phyloP scores from a whole-genome alignment of 805 yeast species.

The Wickerhamomyces ciferrii region DNA sequence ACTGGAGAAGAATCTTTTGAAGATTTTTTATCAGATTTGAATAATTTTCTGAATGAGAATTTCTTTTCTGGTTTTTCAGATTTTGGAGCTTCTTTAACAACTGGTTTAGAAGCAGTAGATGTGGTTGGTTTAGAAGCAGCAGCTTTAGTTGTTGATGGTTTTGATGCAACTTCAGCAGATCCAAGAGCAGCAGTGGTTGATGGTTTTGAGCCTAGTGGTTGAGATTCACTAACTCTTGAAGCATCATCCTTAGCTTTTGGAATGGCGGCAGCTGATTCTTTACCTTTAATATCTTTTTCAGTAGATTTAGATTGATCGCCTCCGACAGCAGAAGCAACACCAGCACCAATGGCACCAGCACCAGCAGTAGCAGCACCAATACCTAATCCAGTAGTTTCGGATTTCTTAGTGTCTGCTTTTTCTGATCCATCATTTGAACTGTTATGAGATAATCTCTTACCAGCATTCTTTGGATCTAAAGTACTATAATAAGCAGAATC shows the following conservation, averaged over 20 bases:
- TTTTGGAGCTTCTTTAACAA: neutral
- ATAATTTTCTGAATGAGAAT: neutral
- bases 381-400: neutral
- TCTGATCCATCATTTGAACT: neutral
- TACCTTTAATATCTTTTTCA: neutral
- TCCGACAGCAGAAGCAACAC: neutral
- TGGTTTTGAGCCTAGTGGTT: neutral
- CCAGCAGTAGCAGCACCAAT: neutral
- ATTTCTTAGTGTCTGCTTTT: neutral
- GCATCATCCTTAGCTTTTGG: neutral
- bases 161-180: neutral
- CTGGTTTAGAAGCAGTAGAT: neutral
- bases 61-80: neutral
- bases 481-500: slow-evolving; percentile 2
- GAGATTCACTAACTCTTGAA: neutral
- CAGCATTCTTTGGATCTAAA: slow-evolving; percentile 17
- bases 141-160: neutral
- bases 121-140: neutral
- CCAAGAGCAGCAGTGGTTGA: neutral
- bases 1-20: neutral
- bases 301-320: neutral
- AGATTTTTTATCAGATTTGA: neutral
- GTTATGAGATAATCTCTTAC: slow-evolving; percentile 1
- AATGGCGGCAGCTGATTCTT: neutral
- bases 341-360: neutral